Evolutionary conservation across 441 rosid species (phyloP), one percentile per base, ranked within the genome.

Genomic region (Aleurites moluccanus): DNA sequence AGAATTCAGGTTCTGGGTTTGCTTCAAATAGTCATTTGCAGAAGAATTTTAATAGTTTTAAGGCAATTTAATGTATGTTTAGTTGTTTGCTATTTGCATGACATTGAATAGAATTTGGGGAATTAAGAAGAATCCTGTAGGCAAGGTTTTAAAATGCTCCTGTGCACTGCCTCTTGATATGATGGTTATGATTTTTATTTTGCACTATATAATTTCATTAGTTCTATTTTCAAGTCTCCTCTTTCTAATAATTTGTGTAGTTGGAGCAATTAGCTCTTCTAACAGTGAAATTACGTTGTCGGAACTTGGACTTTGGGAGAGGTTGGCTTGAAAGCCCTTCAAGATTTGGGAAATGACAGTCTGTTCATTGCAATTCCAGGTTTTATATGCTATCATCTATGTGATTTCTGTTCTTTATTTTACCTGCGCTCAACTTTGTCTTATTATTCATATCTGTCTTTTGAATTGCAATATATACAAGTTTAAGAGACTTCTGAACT

Each of bases 231-330:
- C 53, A 45, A 49, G 16, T 33, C 73, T 70, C 5, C 27, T 50
- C 75, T 74, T 79, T 67, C 75, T 79, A 77, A 83, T 81, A 60
- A 67, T 25, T 72, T n/a, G 66, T 77, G 72, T 77, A 61, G 8
- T 72, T 83, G 78, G 82, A 74, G 82, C 89, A 94, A 97, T 92
- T 75, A 97, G 98, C 77, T 84, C 92, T 79, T 78, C 75, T 64
- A 85, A 79, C 68, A 97, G 97, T 81, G 98, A 92, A 75, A 84
- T 94, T 80, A 80, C 97, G 56, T 78, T 94, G 18, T 92, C 97
- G 97, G 96, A 92, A 76, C 89, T 94, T 53, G 76, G 79, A 33
- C 70, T 77, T 64, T 87, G 84, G 49, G 92, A 91, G 72, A 88
- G 80, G 78, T 80, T 92, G 89, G 85, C 80, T 73, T 85, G 96